Evolutionary conservation across 805 yeast genomes (phyloP).

Genomic region (Metschnikowia hibisci): DNA sequence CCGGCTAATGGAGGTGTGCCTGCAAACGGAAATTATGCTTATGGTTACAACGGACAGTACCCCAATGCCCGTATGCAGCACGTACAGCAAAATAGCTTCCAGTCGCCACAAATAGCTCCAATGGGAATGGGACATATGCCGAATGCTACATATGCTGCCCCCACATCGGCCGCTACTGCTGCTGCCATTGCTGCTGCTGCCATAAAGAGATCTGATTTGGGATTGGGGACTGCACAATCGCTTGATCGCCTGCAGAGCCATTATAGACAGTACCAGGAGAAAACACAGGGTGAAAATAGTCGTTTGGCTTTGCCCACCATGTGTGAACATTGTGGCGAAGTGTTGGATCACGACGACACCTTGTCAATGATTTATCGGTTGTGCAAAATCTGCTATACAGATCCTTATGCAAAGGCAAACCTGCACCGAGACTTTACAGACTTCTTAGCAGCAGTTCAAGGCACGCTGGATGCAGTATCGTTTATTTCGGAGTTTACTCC

Average conservation of each 20-base stretch:
- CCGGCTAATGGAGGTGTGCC: constrained; percentile 4
- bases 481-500: constrained; percentile 17
- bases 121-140: neutral
- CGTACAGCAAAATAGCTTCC: constrained; percentile 10
- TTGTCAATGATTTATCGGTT: constrained; percentile 25
- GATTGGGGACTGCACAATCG: constrained; percentile 9
- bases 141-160: constrained; percentile 1
- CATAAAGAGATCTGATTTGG: constrained; percentile 14
- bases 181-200: constrained; percentile 19
- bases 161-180: constrained; percentile 15
- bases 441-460: constrained; percentile 23
- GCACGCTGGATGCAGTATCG: constrained; percentile 13
- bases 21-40: constrained; percentile 9
- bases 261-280: constrained; percentile 18
- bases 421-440: constrained; percentile 28
- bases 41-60: constrained; percentile 4
- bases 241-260: constrained; percentile 14
- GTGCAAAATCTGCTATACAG: constrained; percentile 26
- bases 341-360: constrained; percentile 24
- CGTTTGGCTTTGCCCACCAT: constrained; percentile 15
- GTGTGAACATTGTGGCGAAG: constrained; percentile 28
- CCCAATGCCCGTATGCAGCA: constrained; percentile 6
- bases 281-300: constrained; percentile 17
- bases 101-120: constrained; percentile 7
- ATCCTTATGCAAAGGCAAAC: constrained; percentile 26